A percentile compares a stretch with the other conserved stretches of the same genome.
These are phyloP conservation scores for Penstemon davidsonii DNA, from an alignment of 257 asterid genomes.

Conservation along the genomic window DNA sequence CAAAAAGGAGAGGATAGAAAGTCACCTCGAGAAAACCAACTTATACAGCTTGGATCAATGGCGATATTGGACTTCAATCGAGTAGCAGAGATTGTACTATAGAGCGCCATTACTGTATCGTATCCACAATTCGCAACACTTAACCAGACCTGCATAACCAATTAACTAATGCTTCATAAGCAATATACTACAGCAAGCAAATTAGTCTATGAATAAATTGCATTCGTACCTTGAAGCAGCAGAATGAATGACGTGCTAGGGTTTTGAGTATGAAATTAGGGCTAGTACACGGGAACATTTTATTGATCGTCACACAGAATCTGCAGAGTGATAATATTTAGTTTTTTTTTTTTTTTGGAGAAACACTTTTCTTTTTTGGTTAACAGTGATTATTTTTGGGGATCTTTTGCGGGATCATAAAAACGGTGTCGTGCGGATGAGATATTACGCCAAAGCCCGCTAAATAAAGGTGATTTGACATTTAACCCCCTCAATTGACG, in stretches of 20 bases:
- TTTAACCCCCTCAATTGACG: not conserved
- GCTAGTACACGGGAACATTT: slow-evolving; percentile 38
- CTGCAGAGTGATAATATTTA: slow-evolving; percentile 43
- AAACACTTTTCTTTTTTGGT: not conserved
- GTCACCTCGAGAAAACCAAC: slow-evolving; percentile 58
- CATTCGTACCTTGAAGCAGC: slow-evolving; percentile 39
- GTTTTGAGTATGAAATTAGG: slow-evolving; percentile 27
- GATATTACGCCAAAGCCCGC: not conserved
- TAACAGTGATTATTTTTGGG: not conserved
- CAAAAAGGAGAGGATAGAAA: not conserved
- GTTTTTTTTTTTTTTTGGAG: slow-evolving; percentile 18
- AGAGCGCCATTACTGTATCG: slow-evolving; percentile 56
- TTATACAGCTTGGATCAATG: slow-evolving; percentile 51
- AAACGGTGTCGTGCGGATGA: not conserved
- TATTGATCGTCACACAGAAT: slow-evolving; percentile 36
- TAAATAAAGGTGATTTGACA: not conserved
- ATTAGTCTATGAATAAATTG: not conserved
- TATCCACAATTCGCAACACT: slow-evolving; percentile 41
- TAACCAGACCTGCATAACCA: slow-evolving; percentile 38
- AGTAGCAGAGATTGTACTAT: slow-evolving; percentile 55
- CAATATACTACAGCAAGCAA: not conserved
- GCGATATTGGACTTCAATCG: slow-evolving; percentile 60
- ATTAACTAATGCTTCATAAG: not conserved
- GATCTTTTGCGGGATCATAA: not conserved
- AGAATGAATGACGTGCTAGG: slow-evolving; percentile 22